These are phyloP conservation scores for Globisporangium iwayamae DNA, from an alignment of 352 stramenopile species.

Conservation along the genomic window DNA sequence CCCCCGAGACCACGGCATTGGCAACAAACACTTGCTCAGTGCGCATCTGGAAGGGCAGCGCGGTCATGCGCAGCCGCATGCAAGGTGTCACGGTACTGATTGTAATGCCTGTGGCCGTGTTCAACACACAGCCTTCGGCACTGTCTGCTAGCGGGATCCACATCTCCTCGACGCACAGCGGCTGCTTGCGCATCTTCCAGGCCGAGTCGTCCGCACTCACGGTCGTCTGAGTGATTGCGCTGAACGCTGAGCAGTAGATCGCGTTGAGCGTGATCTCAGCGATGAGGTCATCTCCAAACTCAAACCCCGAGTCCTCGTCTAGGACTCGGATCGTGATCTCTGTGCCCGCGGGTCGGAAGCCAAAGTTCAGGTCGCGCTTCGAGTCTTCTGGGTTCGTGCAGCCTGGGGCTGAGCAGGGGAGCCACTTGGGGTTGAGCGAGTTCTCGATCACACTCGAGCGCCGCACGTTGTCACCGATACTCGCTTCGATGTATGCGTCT, in stretches of 20 bases:
- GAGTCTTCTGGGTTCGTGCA: slow-evolving; percentile 48
- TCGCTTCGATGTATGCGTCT: slow-evolving; percentile 74
- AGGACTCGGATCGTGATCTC: slow-evolving; percentile 63
- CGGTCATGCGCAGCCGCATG: slow-evolving; percentile 71
- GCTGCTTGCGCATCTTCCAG: slow-evolving; percentile 63
- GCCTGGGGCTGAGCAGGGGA: slow-evolving; percentile 36
- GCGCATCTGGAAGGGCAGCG: slow-evolving; percentile 71
- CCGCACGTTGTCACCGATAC: slow-evolving; percentile 69
- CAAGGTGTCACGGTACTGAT: slow-evolving; percentile 33
- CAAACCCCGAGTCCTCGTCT: slow-evolving; percentile 83
- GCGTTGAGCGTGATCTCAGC: slow-evolving; percentile 60
- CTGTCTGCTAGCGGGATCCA: slow-evolving; percentile 59
- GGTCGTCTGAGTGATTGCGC: slow-evolving; percentile 39
- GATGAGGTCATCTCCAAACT: slow-evolving; percentile 86
- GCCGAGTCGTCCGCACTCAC: slow-evolving; percentile 50
- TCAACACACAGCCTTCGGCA: slow-evolving; percentile 1
- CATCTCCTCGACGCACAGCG: slow-evolving; percentile 72
- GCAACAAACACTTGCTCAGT: slow-evolving; percentile 58
- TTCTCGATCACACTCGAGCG: slow-evolving; percentile 37
- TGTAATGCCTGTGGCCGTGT: not conserved
- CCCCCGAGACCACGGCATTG: slow-evolving; percentile 43
- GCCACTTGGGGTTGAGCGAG: slow-evolving; percentile 68
- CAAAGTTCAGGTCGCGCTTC: slow-evolving; percentile 76
- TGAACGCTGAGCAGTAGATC: slow-evolving; percentile 82
- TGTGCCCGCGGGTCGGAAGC: slow-evolving; percentile 77